These are phyloP conservation scores for Neurospora sp. DNA, from an alignment of 2,329 filamentous ascomycete genomes.

Conservation along the genomic window DNA sequence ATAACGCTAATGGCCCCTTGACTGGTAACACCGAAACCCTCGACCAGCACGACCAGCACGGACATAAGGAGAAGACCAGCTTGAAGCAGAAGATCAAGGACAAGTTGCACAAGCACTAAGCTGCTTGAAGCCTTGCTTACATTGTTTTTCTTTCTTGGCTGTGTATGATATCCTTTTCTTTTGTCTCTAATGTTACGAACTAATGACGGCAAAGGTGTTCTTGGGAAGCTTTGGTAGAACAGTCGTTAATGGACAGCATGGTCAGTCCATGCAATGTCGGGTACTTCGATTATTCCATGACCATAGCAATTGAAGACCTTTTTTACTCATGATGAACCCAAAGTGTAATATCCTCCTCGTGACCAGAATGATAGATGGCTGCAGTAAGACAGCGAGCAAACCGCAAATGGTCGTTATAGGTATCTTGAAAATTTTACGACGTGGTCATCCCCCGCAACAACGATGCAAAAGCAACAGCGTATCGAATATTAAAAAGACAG, in stretches of 20 bases:
- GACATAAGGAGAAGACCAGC: slow-evolving; percentile 23
- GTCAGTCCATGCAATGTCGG: not conserved
- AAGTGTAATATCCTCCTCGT: not conserved
- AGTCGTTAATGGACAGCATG: not conserved
- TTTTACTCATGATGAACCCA: not conserved
- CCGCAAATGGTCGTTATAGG: too few relatives aligned
- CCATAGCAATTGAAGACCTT: not conserved
- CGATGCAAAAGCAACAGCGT: not conserved
- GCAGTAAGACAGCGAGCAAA: too few relatives aligned
- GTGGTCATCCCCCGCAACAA: too few relatives aligned
- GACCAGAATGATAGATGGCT: too few relatives aligned
- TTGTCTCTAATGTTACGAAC: not conserved
- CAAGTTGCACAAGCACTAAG: slow-evolving; percentile 47
- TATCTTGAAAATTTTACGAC: too few relatives aligned
- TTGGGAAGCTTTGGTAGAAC: not conserved
- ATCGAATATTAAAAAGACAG: not conserved
- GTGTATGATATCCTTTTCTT: not conserved
- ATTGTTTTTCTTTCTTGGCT: not conserved
- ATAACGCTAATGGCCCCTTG: slow-evolving; percentile 14
- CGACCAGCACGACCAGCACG: slow-evolving; percentile 13
- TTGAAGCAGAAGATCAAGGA: slow-evolving; percentile 58
- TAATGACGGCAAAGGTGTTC: not conserved
- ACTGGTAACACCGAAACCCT: slow-evolving; percentile 12
- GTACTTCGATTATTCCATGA: not conserved
- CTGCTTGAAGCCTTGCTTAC: not conserved